Conservation (phyloP, 768 basidiomycete species). For the Hemileccinum impolitum region DNA sequence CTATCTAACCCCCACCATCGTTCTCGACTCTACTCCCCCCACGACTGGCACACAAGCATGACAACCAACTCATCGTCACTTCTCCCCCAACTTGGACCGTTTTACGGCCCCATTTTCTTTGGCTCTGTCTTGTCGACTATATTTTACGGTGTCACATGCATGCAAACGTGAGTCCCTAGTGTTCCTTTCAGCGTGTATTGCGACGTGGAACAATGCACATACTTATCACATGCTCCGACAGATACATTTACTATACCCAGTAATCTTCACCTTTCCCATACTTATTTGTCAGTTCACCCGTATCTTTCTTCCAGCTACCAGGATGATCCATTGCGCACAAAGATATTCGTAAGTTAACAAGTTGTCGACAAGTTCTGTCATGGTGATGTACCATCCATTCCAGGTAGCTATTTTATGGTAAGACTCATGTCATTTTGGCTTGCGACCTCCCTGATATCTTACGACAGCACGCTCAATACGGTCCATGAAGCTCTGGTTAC, state of each 20-base stretch:
- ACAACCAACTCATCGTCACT: no score
- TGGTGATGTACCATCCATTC: background rate
- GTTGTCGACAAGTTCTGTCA: background rate
- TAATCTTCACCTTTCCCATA: background rate
- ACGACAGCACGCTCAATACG: background rate
- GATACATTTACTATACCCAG: conserved; percentile 4
- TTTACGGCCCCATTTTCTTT: background rate
- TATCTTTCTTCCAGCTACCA: background rate
- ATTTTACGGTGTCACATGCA: conserved; percentile 1
- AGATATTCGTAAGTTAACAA: background rate
- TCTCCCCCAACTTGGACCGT: background rate
- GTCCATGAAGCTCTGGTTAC: background rate
- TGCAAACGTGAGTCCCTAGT: conserved; percentile 4
- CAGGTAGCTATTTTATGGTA: conserved; percentile 2
- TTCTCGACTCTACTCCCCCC: no score
- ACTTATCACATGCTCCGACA: background rate
- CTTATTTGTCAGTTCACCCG: background rate
- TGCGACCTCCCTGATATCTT: background rate
- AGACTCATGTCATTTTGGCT: background rate
- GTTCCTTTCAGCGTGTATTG: background rate
- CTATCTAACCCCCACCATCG: no score
- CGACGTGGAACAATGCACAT: no score
- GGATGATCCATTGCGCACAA: background rate
- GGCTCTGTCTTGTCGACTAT: background rate
- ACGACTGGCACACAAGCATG: no score